These are phyloP conservation scores for Hypoxylon sp. DNA, from an alignment of 2,329 filamentous ascomycete genomes.

Conservation along the genomic window DNA sequence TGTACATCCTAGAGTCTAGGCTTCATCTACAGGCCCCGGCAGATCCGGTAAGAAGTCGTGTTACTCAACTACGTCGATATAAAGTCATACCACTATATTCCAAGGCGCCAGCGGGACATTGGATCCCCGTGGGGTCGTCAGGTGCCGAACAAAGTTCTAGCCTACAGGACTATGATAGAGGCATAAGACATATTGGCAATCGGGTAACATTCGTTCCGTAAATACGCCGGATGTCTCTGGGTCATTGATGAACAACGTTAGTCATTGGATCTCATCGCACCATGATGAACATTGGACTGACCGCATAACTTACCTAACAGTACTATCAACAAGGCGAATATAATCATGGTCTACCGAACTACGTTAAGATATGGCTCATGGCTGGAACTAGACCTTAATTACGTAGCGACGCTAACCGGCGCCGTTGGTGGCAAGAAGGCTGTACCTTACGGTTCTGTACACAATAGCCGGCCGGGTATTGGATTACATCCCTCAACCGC, in stretches of 20 bases:
- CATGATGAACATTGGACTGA: slow-evolving; percentile 20
- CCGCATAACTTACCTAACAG: slow-evolving; percentile 18
- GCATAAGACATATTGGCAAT: slow-evolving; percentile 13
- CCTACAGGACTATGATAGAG: neutral
- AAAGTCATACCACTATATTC: slow-evolving; percentile 25
- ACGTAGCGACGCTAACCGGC: slow-evolving; percentile 34
- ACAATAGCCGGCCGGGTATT: slow-evolving; percentile 32
- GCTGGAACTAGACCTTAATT: slow-evolving; percentile 10
- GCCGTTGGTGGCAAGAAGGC: slow-evolving; percentile 15
- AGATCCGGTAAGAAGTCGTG: slow-evolving; percentile 14
- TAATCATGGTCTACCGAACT: slow-evolving; percentile 29
- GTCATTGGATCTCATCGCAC: slow-evolving; percentile 23
- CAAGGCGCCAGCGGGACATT: slow-evolving; percentile 2
- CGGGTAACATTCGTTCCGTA: slow-evolving; percentile 19
- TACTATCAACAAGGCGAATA: slow-evolving; percentile 5
- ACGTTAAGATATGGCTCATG: slow-evolving; percentile 29
- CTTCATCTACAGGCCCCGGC: slow-evolving; percentile 7
- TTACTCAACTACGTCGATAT: slow-evolving; percentile 4
- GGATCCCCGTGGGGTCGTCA: slow-evolving; percentile 12
- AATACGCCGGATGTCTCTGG: slow-evolving; percentile 10
- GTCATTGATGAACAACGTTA: slow-evolving; percentile 6
- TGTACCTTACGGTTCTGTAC: slow-evolving; percentile 17
- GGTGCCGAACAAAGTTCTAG: slow-evolving; percentile 5
- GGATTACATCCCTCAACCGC: slow-evolving; percentile 23
- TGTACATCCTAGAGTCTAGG: slow-evolving; percentile 13